Evolutionary conservation across 1,139 yeast genomes (phyloP).

Genomic region (Debaryomyces udenii): DNA sequence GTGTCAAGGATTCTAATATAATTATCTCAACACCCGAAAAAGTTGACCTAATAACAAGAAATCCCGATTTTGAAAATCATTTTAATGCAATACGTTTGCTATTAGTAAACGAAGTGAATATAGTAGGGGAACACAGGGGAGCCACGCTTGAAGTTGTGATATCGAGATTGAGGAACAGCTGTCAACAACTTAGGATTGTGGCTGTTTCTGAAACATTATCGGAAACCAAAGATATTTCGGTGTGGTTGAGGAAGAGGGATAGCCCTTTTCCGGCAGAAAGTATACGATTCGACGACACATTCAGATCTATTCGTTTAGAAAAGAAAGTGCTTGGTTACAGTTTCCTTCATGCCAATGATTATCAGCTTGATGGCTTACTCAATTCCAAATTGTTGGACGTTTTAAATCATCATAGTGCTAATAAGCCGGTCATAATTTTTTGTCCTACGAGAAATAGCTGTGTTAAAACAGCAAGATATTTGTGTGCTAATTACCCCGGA

Average conservation of each 20-base stretch:
- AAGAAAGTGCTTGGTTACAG: conserved; percentile 47
- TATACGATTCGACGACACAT: conserved; percentile 47
- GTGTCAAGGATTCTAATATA: conserved; percentile 44
- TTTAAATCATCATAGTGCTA: conserved; percentile 34
- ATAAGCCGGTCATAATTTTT: conserved; percentile 51
- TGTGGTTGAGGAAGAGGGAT: conserved; percentile 37
- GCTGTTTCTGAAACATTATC: conserved; percentile 61
- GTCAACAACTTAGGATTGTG: conserved; percentile 43
- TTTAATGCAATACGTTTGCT: conserved; percentile 42
- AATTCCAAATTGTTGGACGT: conserved; percentile 42
- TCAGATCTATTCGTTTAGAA: conserved; percentile 45
- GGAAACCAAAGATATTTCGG: conserved; percentile 50
- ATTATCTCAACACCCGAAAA: conserved; percentile 61
- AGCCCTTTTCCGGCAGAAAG: conserved; percentile 30
- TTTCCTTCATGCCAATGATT: conserved; percentile 39
- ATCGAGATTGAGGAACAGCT: conserved; percentile 52
- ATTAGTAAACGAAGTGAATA: conserved; percentile 55
- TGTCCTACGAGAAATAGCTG: conserved; percentile 57
- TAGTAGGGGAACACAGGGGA: conserved; percentile 51
- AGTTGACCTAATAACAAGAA: conserved; percentile 56
- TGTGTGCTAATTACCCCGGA: conserved; percentile 19
- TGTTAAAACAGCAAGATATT: conserved; percentile 46
- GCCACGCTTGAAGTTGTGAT: conserved; percentile 55
- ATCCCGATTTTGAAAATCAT: conserved; percentile 39
- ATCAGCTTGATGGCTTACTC: conserved; percentile 45